Percentiles rank a stretch among this genome's conserved stretches.
These are phyloP conservation scores for Pythium vanterpoolii DNA, from an alignment of 352 stramenopile genomes.

Conservation along the genomic window DNA sequence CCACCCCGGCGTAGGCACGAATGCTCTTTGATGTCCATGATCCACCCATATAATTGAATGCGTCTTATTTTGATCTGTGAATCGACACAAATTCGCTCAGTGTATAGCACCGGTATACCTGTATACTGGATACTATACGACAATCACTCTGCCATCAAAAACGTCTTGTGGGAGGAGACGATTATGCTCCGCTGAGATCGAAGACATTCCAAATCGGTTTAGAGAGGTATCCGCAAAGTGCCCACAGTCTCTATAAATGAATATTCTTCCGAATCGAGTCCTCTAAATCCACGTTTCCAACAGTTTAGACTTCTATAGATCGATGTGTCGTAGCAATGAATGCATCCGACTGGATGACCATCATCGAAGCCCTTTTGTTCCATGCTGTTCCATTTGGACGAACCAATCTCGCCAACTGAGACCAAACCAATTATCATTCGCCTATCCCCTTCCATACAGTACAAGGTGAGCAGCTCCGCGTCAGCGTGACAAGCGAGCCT, in stretches of 20 bases:
- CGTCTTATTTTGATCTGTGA: background rate
- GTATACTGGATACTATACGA: too few species aligned
- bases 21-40: too few species aligned
- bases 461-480: background rate
- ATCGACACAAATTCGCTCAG: background rate
- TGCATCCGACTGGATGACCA: constrained; percentile 1
- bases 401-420: background rate
- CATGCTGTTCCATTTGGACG: constrained; percentile 4
- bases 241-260: background rate
- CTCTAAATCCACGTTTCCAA: background rate
- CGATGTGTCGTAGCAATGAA: background rate
- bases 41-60: too few species aligned
- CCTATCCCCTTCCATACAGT: background rate
- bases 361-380: constrained; percentile 1
- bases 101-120: too few species aligned
- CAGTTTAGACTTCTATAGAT: background rate
- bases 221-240: background rate
- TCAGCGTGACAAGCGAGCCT: background rate
- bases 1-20: too few species aligned
- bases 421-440: background rate
- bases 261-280: background rate
- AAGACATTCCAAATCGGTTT: background rate
- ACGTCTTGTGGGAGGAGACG: too few species aligned
- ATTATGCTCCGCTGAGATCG: constrained; percentile 9
- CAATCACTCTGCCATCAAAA: too few species aligned